Percentiles rank a stretch among this genome's conserved stretches.
These are phyloP conservation scores for Myxozyma sirexii DNA, from an alignment of 805 yeast genomes.

Conservation along the genomic window DNA sequence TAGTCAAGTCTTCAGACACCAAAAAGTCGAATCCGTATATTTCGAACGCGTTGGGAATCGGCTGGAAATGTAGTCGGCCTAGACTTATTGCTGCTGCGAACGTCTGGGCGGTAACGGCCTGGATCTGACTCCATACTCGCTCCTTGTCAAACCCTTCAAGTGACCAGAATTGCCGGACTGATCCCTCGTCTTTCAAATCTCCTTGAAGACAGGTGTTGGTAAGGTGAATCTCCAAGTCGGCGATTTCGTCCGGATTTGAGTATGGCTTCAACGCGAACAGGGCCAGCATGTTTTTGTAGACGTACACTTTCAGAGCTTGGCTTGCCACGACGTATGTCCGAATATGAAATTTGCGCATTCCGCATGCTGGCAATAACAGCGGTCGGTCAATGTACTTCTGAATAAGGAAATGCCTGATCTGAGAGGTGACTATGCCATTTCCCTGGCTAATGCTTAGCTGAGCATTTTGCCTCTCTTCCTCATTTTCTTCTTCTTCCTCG, in stretches of 20 bases:
- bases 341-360: slow-evolving; percentile 80
- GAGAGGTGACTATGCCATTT: slow-evolving; percentile 79
- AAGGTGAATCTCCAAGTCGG: slow-evolving; percentile 70
- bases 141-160: slow-evolving; percentile 41
- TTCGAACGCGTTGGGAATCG: slow-evolving; percentile 80
- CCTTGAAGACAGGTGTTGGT: slow-evolving; percentile 93
- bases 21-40: slow-evolving; percentile 87
- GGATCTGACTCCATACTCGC: slow-evolving; percentile 57
- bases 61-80: slow-evolving; percentile 83
- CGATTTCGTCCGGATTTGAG: slow-evolving; percentile 43
- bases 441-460: slow-evolving; percentile 54
- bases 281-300: slow-evolving; percentile 77
- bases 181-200: slow-evolving; percentile 44
- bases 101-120: slow-evolving; percentile 64
- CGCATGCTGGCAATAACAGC: slow-evolving; percentile 61
- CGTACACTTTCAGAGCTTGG: slow-evolving; percentile 77
- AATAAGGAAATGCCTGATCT: slow-evolving; percentile 85
- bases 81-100: slow-evolving; percentile 80
- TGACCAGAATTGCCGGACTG: slow-evolving; percentile 67
- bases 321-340: slow-evolving; percentile 77
- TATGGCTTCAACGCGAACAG: slow-evolving; percentile 71
- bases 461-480: slow-evolving; percentile 19
- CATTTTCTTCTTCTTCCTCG: slow-evolving; percentile 58
- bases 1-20: slow-evolving; percentile 58
- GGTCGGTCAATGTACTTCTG: slow-evolving; percentile 80